Evolutionary conservation across 768 basidiomycete genomes (phyloP).

Genomic region (Mycena albidolilacea): DNA sequence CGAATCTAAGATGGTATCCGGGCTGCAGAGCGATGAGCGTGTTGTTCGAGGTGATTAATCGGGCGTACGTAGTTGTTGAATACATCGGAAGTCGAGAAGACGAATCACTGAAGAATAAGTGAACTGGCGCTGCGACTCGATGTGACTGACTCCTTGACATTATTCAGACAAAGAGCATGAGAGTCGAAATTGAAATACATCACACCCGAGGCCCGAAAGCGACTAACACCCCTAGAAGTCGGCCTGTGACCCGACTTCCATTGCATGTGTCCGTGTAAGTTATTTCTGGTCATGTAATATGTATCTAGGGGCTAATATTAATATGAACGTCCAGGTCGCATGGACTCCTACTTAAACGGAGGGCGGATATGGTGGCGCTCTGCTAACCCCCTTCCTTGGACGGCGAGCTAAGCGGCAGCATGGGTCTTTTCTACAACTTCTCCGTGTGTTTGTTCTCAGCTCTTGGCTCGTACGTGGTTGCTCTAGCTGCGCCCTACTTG

Average conservation of each 20-base stretch:
- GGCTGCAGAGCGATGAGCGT: too few species aligned
- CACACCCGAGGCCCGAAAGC: background rate
- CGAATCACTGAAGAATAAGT: too few species aligned
- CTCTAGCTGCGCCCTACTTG: background rate
- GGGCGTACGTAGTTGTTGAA: too few species aligned
- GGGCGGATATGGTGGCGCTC: background rate
- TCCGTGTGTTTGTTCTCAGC: slow-evolving; percentile 37
- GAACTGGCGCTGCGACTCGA: too few species aligned
- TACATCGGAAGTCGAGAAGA: too few species aligned
- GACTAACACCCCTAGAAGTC: slow-evolving; percentile 2
- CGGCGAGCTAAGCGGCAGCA: slow-evolving; percentile 3
- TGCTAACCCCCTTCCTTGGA: background rate
- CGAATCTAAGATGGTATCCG: too few species aligned
- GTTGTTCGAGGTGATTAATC: too few species aligned
- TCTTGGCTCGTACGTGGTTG: slow-evolving; percentile 36
- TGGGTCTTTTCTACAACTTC: slow-evolving; percentile 39
- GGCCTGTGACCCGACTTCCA: slow-evolving; percentile 9
- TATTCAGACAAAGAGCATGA: too few species aligned
- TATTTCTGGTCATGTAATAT: background rate
- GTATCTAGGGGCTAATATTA: background rate
- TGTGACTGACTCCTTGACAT: too few species aligned
- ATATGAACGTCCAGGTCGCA: background rate
- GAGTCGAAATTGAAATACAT: too few species aligned
- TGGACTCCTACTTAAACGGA: slow-evolving; percentile 5
- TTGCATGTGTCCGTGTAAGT: background rate